Percentiles rank a stretch among this genome's conserved stretches.
Conservation (phyloP, 2,329 filamentous ascomycete species). For the Calonectria pteridis region DNA sequence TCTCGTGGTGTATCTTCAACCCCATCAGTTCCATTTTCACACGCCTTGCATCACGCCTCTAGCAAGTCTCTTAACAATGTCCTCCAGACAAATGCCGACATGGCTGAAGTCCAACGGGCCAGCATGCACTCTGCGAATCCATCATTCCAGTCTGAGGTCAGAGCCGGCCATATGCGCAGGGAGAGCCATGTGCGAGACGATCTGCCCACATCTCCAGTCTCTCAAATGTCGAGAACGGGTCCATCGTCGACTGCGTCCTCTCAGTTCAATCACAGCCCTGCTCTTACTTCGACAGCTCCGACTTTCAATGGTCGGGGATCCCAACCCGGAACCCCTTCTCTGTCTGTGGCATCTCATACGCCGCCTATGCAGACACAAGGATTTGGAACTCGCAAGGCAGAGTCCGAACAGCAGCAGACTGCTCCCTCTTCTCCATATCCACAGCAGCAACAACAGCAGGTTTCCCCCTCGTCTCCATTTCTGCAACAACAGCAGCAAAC, state of each 20-base stretch:
- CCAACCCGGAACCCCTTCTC: conserved; percentile 28
- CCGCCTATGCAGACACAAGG: conserved; percentile 33
- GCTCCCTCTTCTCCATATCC: conserved; percentile 20
- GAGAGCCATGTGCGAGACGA: conserved; percentile 29
- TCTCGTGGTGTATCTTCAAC: conserved; percentile 32
- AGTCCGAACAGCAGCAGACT: conserved; percentile 30
- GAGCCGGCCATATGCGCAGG: conserved; percentile 16
- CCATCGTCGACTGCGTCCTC: conserved; percentile 43
- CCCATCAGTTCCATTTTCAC: conserved; percentile 29
- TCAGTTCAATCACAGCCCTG: conserved; percentile 41
- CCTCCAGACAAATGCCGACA: conserved; percentile 23
- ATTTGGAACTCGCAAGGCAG: conserved; percentile 26
- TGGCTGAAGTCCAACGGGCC: conserved; percentile 28
- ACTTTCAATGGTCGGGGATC: conserved; percentile 30
- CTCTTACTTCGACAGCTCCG: conserved; percentile 28
- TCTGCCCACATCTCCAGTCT: conserved; percentile 41
- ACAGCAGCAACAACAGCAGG: conserved; percentile 16
- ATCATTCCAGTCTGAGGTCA: conserved; percentile 28
- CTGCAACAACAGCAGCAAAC: background rate
- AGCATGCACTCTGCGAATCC: conserved; percentile 32
- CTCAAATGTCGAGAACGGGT: conserved; percentile 38
- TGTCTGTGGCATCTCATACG: conserved; percentile 29
- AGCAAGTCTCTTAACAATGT: conserved; percentile 40
- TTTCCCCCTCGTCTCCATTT: background rate
- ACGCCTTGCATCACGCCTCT: conserved; percentile 32